phyloP scores from a whole-genome alignment of 352 stramenopile species.

The Phytopythium delawarense region DNA sequence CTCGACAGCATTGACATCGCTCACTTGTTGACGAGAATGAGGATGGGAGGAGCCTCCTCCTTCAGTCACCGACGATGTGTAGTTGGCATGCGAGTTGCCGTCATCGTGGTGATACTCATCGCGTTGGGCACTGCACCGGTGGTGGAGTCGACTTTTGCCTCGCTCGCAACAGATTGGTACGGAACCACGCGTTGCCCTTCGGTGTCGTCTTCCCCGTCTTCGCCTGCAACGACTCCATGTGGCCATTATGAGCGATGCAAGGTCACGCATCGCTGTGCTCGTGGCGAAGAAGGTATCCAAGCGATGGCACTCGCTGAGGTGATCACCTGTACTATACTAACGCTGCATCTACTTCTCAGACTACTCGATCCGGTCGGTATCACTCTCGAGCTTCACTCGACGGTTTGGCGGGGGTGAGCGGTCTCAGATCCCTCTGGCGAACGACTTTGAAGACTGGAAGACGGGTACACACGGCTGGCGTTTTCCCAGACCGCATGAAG shows the following conservation, averaged over 20 bases:
- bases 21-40: neutral
- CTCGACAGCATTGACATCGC: neutral
- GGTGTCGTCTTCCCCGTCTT: conserved; percentile 36
- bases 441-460: conserved; percentile 97
- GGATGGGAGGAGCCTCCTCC: neutral
- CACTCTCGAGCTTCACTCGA: conserved; percentile 72
- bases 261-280: conserved; percentile 89
- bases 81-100: neutral
- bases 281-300: conserved; percentile 68
- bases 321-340: neutral
- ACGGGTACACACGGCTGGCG: conserved; percentile 75
- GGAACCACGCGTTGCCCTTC: conserved; percentile 56
- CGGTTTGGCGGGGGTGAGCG: conserved; percentile 80
- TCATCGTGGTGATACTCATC: neutral
- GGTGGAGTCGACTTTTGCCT: neutral
- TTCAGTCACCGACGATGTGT: neutral
- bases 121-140: neutral
- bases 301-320: neutral
- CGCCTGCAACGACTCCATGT: conserved; percentile 26
- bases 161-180: conserved; percentile 50
- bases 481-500: conserved; percentile 23
- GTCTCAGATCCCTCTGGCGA: conserved; percentile 71
- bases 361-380: conserved; percentile 79
- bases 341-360: conserved; percentile 22
- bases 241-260: conserved; percentile 93